Evolutionary conservation across 257 asterid species (phyloP).

Genomic region (Scutellaria barbata): DNA sequence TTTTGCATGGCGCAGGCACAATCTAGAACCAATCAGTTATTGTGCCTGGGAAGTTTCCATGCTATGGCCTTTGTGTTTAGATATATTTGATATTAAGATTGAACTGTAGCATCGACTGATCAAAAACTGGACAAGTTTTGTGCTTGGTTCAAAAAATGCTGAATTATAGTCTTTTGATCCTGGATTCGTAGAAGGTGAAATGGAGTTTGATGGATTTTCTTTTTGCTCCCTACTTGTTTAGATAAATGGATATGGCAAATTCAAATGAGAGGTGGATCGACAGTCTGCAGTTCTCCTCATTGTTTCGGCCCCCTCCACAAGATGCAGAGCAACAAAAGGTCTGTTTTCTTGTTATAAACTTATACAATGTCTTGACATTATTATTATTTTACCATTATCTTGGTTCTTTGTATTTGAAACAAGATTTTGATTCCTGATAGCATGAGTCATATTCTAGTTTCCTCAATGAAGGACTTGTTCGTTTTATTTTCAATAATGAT

Average conservation of each 20-base stretch:
- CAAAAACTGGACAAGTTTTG: conserved; percentile 35
- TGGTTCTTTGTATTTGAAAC: neutral
- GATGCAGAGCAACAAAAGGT: conserved; percentile 76
- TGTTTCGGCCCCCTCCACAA: conserved; percentile 81
- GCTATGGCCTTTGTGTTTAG: conserved; percentile 25
- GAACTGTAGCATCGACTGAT: conserved; percentile 37
- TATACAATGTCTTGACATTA: neutral
- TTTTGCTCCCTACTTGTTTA: conserved; percentile 38
- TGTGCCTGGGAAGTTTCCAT: conserved; percentile 29
- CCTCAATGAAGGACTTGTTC: neutral
- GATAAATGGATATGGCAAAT: conserved; percentile 60
- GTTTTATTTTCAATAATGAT: neutral
- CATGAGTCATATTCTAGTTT: conserved; percentile 24
- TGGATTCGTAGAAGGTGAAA: conserved; percentile 50
- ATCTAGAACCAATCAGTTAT: conserved; percentile 15
- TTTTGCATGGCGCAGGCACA: conserved; percentile 32
- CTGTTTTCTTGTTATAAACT: conserved; percentile 2
- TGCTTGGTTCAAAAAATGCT: conserved; percentile 43
- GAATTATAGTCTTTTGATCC: conserved; percentile 53
- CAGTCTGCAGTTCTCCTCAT: conserved; percentile 68
- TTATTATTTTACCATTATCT: neutral
- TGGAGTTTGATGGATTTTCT: conserved; percentile 46
- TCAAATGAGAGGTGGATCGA: conserved; percentile 81
- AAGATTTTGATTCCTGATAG: conserved; percentile 2
- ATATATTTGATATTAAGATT: conserved; percentile 30